Evolutionary conservation across 139 green algal species (phyloP).

Genomic region (Tetraselmis chui): DNA sequence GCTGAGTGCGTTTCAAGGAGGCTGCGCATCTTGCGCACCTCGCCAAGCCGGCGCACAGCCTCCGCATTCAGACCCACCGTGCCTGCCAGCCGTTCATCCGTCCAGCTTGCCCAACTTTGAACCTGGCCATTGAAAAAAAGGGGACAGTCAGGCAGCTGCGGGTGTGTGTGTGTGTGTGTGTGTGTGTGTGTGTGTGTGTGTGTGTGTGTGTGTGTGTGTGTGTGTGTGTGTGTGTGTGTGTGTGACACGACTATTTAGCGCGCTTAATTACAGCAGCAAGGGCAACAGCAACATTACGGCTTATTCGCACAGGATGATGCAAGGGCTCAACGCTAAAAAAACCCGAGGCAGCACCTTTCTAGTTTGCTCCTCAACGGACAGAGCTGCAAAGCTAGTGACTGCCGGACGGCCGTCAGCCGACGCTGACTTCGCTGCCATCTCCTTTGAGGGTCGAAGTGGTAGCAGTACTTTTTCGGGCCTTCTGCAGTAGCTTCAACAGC

Average conservation of each 20-base stretch:
- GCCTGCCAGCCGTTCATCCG: neutral
- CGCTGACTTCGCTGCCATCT: neutral
- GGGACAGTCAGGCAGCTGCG: neutral
- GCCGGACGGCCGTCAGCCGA: no score
- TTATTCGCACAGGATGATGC: neutral
- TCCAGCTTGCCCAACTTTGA: neutral
- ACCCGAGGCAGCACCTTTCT: neutral
- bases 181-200: no score
- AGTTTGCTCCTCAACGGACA: neutral
- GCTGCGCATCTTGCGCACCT: slow-evolving; percentile 17
- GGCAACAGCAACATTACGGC: neutral
- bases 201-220: no score
- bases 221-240: no score
- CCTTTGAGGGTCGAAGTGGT: neutral
- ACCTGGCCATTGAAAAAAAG: neutral
- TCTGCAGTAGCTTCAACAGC: neutral
- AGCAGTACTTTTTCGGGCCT: neutral
- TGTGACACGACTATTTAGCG: no score
- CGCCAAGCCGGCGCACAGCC: neutral
- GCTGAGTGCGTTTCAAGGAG: slow-evolving; percentile 19
- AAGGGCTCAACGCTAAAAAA: neutral
- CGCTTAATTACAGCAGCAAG: no score
- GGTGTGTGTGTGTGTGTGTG: no score
- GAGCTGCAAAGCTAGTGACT: neutral
- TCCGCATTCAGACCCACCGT: neutral